Conservation (phyloP, 257 asterid species). For the Solanum arcanum region DNA sequence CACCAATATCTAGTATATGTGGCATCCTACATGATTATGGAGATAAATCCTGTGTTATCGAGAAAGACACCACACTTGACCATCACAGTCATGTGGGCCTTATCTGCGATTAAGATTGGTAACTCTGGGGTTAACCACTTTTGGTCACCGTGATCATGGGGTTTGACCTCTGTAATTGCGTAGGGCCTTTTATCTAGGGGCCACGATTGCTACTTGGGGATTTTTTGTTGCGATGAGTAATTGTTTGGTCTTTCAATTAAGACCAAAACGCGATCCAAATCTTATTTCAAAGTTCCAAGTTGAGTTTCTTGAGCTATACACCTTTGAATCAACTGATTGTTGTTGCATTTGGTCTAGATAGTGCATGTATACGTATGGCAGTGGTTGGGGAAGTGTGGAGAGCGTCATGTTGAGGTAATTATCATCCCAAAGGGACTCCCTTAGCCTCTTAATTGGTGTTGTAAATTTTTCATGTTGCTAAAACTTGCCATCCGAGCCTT, state of each 20-base stretch:
- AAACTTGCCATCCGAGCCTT: not conserved
- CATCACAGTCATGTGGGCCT: not conserved
- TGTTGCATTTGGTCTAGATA: not conserved
- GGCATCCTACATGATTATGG: not conserved
- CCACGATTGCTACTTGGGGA: not conserved
- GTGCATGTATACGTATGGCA: not conserved
- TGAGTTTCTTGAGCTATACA: not conserved
- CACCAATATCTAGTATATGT: not conserved
- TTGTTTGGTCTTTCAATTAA: not conserved
- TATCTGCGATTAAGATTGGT: not conserved
- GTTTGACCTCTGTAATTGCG: not conserved
- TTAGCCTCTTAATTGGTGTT: not conserved
- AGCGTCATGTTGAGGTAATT: not conserved
- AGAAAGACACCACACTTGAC: not conserved
- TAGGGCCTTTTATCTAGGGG: not conserved
- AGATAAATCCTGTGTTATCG: not conserved
- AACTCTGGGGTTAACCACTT: not conserved
- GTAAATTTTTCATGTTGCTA: not conserved
- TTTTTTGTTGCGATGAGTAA: too few species aligned
- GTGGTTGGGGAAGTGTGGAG: not conserved
- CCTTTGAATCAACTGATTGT: too few species aligned
- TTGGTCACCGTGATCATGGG: not conserved
- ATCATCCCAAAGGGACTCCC: not conserved
- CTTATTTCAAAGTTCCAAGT: not conserved
- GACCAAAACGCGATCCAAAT: not conserved